These are phyloP conservation scores for Monosporozyma siamensis DNA, from an alignment of 805 yeast genomes.

Conservation along the genomic window DNA sequence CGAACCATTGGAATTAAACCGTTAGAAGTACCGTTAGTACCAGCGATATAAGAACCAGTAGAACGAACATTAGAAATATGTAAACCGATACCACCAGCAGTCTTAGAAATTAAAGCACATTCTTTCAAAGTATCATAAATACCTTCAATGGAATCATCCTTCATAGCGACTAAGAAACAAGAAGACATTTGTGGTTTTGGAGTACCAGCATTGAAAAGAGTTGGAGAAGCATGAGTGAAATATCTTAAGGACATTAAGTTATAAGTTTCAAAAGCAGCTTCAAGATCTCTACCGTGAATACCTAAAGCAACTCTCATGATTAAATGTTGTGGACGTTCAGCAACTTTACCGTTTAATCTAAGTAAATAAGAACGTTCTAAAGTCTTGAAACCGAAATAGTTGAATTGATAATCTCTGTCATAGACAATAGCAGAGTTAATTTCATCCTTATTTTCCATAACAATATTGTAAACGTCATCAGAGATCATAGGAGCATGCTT, in stretches of 20 bases:
- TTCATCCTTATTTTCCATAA: conserved; percentile 48
- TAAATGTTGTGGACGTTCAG: conserved; percentile 85
- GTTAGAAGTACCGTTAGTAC: conserved; percentile 83
- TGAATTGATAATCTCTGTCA: conserved; percentile 63
- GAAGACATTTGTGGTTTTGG: conserved; percentile 76
- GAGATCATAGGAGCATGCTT: conserved; percentile 49
- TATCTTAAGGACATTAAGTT: conserved; percentile 74
- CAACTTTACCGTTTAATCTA: conserved; percentile 45
- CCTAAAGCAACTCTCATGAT: conserved; percentile 87
- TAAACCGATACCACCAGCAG: conserved; percentile 91
- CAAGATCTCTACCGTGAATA: conserved; percentile 61
- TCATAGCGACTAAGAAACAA: conserved; percentile 82
- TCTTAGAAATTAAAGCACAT: conserved; percentile 81
- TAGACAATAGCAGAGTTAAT: conserved; percentile 62
- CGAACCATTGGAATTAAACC: conserved; percentile 91
- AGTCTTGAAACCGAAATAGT: conserved; percentile 85
- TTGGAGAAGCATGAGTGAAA: conserved; percentile 91
- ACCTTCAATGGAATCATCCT: conserved; percentile 90
- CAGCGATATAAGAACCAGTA: conserved; percentile 75
- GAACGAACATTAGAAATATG: conserved; percentile 80
- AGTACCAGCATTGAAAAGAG: conserved; percentile 86
- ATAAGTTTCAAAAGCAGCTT: conserved; percentile 66
- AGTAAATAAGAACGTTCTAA: conserved; percentile 75
- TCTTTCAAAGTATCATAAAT: conserved; percentile 80
- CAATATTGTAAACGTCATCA: conserved; percentile 49